A percentile compares a stretch with the other conserved stretches of the same genome.
phyloP scores from a whole-genome alignment of 2,329 filamentous ascomycete genomes.

The Trichoderma simmonsii region DNA sequence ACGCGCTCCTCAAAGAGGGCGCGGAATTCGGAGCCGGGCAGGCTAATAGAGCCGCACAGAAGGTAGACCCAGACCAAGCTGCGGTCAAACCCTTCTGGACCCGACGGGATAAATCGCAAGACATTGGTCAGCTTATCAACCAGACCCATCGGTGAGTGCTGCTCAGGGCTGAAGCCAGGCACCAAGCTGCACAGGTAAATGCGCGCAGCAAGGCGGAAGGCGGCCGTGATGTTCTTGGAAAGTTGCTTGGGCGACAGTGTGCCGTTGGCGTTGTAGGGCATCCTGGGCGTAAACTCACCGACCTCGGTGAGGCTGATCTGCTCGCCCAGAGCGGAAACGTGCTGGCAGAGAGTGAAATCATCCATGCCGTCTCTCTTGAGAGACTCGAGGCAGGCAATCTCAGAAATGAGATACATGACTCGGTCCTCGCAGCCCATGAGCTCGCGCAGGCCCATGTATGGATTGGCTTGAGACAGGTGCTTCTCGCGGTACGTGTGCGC shows the following conservation, averaged over 20 bases:
- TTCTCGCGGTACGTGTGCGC: slow-evolving; percentile 95
- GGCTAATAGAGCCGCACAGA: slow-evolving; percentile 76
- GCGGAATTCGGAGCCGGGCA: slow-evolving; percentile 71
- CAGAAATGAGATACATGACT: slow-evolving; percentile 97
- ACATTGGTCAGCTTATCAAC: slow-evolving; percentile 74
- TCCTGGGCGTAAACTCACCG: slow-evolving; percentile 55
- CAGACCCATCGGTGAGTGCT: slow-evolving; percentile 71
- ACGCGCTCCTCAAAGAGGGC: slow-evolving; percentile 73
- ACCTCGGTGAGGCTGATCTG: slow-evolving; percentile 81
- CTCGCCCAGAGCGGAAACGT: slow-evolving; percentile 82
- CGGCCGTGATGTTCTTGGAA: slow-evolving; percentile 80
- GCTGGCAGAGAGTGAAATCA: slow-evolving; percentile 80
- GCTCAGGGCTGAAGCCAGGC: slow-evolving; percentile 75
- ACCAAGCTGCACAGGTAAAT: slow-evolving; percentile 97
- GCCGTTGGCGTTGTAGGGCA: slow-evolving; percentile 65
- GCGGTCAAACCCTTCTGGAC: slow-evolving; percentile 79
- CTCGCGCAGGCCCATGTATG: slow-evolving; percentile 73
- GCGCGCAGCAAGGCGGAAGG: slow-evolving; percentile 88
- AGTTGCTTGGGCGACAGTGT: slow-evolving; percentile 79
- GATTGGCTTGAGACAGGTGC: slow-evolving; percentile 66
- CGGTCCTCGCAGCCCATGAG: slow-evolving; percentile 97
- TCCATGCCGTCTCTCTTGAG: slow-evolving; percentile 81
- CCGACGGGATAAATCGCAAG: slow-evolving; percentile 78
- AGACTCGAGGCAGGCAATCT: slow-evolving; percentile 92
- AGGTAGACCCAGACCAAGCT: slow-evolving; percentile 92